Percentiles rank a stretch among this genome's conserved stretches.
Conservation (phyloP, 306 rosid species). For the Urtica urens region DNA sequence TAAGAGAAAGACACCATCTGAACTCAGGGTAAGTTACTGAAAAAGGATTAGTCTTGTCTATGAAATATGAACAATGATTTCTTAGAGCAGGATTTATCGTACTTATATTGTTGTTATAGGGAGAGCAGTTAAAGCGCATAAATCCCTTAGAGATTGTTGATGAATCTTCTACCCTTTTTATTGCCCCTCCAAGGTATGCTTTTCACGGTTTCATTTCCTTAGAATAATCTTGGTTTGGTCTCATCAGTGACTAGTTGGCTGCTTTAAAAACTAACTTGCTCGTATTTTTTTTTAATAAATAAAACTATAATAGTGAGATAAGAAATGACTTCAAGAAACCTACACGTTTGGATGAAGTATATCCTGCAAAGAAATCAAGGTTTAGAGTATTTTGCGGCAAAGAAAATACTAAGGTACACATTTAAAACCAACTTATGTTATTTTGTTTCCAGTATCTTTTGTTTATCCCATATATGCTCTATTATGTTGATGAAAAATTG, state of each 20-base stretch:
- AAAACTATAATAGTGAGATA: conserved; percentile 19
- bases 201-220: conserved; percentile 7
- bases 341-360: conserved; percentile 64
- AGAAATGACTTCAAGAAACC: conserved; percentile 34
- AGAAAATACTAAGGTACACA: conserved; percentile 65
- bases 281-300: conserved; percentile 10
- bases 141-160: conserved; percentile 22
- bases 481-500: too few relatives aligned
- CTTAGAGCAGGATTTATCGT: neutral
- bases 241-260: neutral
- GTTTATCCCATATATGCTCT: neutral
- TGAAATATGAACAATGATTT: neutral
- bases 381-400: conserved; percentile 37
- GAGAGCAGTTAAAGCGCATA: conserved; percentile 38
- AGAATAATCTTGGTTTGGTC: conserved; percentile 7
- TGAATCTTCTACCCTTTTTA: conserved; percentile 26
- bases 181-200: conserved; percentile 24
- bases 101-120: conserved; percentile 17
- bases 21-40: conserved; percentile 38
- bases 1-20: conserved; percentile 77
- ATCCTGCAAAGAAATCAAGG: conserved; percentile 44
- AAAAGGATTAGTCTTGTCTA: neutral
- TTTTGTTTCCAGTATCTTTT: neutral
- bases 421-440: neutral
- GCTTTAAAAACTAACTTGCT: conserved; percentile 1